Evolutionary conservation across 192 early-diverging fungal species (phyloP).

Genomic region (Mycoemilia scoparia): DNA sequence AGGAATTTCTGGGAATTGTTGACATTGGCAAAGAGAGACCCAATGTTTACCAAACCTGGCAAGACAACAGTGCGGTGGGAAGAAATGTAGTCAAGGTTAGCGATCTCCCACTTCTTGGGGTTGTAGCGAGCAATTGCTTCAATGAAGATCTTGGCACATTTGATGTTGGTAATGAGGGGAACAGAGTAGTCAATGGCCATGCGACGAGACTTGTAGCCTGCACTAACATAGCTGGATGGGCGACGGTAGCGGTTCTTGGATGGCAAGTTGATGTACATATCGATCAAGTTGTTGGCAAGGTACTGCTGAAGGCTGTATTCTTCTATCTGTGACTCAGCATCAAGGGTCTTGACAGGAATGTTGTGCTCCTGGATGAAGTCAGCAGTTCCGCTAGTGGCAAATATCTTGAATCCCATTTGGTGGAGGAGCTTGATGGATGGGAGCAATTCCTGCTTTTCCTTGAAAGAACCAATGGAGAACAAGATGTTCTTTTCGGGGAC

Average conservation of each 20-base stretch:
- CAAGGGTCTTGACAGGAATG: constrained; percentile 79
- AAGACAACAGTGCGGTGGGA: constrained; percentile 64
- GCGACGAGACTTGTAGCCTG: constrained; percentile 85
- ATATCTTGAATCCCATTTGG: constrained; percentile 74
- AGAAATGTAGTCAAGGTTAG: constrained; percentile 78
- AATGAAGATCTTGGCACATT: constrained; percentile 96
- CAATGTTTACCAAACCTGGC: constrained; percentile 79
- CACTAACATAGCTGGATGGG: constrained; percentile 84
- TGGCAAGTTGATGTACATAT: constrained; percentile 97
- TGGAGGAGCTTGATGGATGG: constrained; percentile 71
- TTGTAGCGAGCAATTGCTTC: constrained; percentile 72
- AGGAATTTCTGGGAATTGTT: constrained; percentile 25
- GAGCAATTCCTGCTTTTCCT: constrained; percentile 95
- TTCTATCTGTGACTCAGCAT: constrained; percentile 41
- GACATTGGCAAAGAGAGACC: constrained; percentile 40
- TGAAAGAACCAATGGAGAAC: constrained; percentile 92
- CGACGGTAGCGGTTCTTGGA: constrained; percentile 93
- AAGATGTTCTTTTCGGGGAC: constrained; percentile 92
- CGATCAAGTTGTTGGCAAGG: constrained; percentile 90
- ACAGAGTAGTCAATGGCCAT: constrained; percentile 96
- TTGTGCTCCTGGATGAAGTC: constrained; percentile 94
- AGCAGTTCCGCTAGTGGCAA: constrained; percentile 91
- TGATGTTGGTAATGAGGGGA: constrained; percentile 96
- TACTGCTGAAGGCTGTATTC: constrained; percentile 91
- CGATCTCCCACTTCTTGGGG: constrained; percentile 45